phyloP scores from a whole-genome alignment of 1,139 yeast species.

The Candida sp. region DNA sequence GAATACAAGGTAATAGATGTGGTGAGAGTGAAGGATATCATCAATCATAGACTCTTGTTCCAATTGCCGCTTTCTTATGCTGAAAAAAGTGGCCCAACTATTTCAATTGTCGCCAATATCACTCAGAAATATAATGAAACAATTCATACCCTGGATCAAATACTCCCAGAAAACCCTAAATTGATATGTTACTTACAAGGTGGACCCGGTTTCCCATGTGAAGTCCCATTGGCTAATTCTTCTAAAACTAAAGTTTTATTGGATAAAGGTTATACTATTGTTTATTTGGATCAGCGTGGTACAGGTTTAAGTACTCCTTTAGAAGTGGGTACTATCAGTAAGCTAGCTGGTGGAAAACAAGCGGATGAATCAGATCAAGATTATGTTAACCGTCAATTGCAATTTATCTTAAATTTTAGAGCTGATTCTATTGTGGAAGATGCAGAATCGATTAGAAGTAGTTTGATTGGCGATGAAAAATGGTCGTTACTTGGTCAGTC shows the following conservation, averaged over 20 bases:
- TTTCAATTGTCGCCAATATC: constrained; percentile 30
- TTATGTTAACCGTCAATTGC: constrained; percentile 22
- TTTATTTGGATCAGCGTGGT: constrained; percentile 56
- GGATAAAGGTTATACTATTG: constrained; percentile 42
- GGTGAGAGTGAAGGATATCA: constrained; percentile 22
- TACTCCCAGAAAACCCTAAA: constrained; percentile 26
- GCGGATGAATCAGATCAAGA: constrained; percentile 10
- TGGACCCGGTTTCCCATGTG: constrained; percentile 55
- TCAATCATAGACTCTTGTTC: constrained; percentile 23
- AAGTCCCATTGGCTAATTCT: constrained; percentile 31
- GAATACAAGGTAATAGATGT: constrained; percentile 20
- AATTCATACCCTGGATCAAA: constrained; percentile 11
- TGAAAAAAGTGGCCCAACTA: constrained; percentile 11
- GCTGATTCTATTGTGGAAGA: constrained; percentile 53
- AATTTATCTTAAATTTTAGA: constrained; percentile 41
- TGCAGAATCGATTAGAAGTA: constrained; percentile 40
- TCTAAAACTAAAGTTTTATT: constrained; percentile 36
- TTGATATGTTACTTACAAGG: constrained; percentile 50
- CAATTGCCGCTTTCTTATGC: constrained; percentile 26
- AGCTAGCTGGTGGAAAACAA: constrained; percentile 11
- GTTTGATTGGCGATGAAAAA: constrained; percentile 30
- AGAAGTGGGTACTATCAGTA: constrained; percentile 26
- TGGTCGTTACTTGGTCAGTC: constrained; percentile 58
- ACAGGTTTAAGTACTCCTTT: constrained; percentile 52
- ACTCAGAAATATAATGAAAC: constrained; percentile 26